A percentile compares a stretch with the other conserved stretches of the same genome.
Evolutionary conservation across 1,284 basidiomycete genomes (phyloP).

Genomic region (Leccinum subrobustum): DNA sequence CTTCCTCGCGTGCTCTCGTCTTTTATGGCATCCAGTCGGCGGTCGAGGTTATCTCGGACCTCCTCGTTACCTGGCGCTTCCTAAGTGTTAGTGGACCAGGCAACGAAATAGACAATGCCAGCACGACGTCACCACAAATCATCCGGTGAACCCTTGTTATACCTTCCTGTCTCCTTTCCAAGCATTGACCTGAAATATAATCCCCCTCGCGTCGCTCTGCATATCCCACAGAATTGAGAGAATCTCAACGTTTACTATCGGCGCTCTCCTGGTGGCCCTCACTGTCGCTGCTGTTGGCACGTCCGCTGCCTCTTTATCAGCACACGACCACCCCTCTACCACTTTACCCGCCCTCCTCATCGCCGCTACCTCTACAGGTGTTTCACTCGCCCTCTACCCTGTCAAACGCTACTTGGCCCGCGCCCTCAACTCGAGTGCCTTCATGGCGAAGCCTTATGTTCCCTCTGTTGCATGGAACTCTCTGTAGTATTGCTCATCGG

Average conservation of each 20-base stretch:
- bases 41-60: constrained; percentile 17
- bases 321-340: constrained; percentile 37
- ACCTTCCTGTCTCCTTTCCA: neutral
- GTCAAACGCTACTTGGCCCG: constrained; percentile 45
- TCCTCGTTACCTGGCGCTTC: constrained; percentile 41
- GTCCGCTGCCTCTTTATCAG: constrained; percentile 36
- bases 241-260: constrained; percentile 37
- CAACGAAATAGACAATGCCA: constrained; percentile 28
- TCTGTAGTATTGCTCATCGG: constrained; percentile 29
- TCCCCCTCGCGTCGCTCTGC: neutral
- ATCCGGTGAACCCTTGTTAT: constrained; percentile 28
- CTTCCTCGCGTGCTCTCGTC: constrained; percentile 44
- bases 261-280: constrained; percentile 37
- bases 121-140: constrained; percentile 15
- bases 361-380: constrained; percentile 38
- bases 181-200: neutral
- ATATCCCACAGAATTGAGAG: constrained; percentile 38
- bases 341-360: constrained; percentile 37
- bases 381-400: constrained; percentile 43
- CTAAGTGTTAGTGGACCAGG: constrained; percentile 31
- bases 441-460: constrained; percentile 42
- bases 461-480: constrained; percentile 26
- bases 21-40: constrained; percentile 53
- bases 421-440: constrained; percentile 44
- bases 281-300: constrained; percentile 37